phyloP scores from a whole-genome alignment of 1,284 basidiomycete genomes.

The Neolentinus lepideus region DNA sequence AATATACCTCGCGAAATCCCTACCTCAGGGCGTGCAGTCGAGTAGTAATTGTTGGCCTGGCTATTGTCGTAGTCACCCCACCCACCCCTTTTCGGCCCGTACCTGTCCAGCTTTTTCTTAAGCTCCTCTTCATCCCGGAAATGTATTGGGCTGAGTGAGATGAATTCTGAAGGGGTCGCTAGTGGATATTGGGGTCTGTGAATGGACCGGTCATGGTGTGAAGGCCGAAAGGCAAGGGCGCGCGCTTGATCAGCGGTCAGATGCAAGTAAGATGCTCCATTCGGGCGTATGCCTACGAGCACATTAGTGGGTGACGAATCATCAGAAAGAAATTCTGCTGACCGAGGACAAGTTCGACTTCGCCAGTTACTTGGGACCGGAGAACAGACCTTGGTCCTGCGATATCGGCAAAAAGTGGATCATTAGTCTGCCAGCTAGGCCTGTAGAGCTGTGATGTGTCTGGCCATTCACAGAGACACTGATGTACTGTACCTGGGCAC shows the following conservation, averaged over 20 bases:
- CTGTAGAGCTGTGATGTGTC: background rate
- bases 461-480: background rate
- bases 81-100: background rate
- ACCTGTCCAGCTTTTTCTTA: background rate
- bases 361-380: background rate
- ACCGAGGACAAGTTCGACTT: conserved; percentile 1
- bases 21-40: background rate
- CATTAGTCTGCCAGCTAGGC: background rate
- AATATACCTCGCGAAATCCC: background rate
- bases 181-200: background rate
- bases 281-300: background rate
- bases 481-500: background rate
- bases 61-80: background rate
- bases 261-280: background rate
- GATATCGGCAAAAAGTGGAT: background rate
- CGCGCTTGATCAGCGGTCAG: background rate
- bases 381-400: background rate
- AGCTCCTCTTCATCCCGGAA: background rate
- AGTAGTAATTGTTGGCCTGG: background rate
- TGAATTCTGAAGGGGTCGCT: background rate
- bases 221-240: background rate
- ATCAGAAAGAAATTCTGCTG: background rate
- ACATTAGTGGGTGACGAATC: background rate
- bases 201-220: background rate
- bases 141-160: background rate